phyloP scores from a whole-genome alignment of 257 asterid species.

The Nicotiana noctiflora region DNA sequence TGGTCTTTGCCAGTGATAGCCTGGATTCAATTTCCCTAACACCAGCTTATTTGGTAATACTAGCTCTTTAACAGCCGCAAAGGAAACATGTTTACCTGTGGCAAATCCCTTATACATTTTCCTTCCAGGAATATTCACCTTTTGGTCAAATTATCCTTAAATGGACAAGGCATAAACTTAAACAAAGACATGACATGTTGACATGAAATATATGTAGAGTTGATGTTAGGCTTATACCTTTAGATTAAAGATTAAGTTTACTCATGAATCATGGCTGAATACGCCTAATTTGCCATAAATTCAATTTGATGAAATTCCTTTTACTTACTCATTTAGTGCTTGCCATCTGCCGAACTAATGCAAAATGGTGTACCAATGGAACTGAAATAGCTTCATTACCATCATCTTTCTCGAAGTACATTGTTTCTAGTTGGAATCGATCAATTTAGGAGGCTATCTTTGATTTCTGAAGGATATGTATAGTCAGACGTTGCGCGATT shows the following conservation, averaged over 20 bases:
- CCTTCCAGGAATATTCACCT: background rate
- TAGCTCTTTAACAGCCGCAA: background rate
- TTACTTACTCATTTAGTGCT: background rate
- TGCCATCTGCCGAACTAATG: background rate
- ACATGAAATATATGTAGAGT: background rate
- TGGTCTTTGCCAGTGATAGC: background rate
- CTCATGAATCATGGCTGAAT: background rate
- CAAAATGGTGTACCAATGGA: background rate
- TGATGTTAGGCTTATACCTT: background rate
- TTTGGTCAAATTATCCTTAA: background rate
- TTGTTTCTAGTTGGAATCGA: background rate
- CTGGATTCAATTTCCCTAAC: background rate
- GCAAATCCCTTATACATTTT: background rate
- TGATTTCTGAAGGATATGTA: background rate
- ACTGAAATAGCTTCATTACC: background rate
- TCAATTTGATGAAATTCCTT: background rate
- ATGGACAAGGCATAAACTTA: background rate
- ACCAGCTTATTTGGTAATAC: background rate
- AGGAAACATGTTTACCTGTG: background rate
- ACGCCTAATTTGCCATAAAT: background rate
- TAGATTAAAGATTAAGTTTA: background rate
- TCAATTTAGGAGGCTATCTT: background rate
- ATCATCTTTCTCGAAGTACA: background rate
- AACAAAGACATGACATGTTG: background rate
- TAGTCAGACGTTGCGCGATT: background rate